Conservation (phyloP, 2,329 filamentous ascomycete genomes). For the Sphaceloma murrayae region DNA sequence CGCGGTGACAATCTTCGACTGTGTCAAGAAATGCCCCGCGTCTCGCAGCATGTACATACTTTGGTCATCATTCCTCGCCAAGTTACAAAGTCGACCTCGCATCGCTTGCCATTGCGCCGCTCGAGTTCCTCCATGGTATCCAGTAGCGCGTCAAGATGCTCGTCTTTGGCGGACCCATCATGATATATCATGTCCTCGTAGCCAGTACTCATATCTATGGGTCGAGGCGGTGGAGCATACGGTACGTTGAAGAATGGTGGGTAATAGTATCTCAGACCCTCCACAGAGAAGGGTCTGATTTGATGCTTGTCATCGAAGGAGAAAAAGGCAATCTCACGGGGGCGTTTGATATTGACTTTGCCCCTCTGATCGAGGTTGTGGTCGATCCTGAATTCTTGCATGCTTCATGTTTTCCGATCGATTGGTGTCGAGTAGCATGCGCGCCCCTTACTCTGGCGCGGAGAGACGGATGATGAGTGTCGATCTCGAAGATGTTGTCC, state of each 20-base stretch:
- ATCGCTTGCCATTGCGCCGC: constrained; percentile 53
- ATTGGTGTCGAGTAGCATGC: no score
- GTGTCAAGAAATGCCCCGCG: constrained; percentile 15
- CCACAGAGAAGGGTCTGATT: constrained; percentile 60
- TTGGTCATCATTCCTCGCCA: constrained; percentile 99
- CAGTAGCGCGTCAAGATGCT: constrained; percentile 77
- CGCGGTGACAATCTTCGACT: constrained; percentile 82
- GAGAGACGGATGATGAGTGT: no score
- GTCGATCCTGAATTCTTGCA: constrained; percentile 14
- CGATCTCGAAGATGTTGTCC: no score
- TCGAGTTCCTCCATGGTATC: constrained; percentile 67
- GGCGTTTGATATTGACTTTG: constrained; percentile 14
- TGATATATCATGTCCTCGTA: constrained; percentile 76
- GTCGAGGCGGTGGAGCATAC: constrained; percentile 33
- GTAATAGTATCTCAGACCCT: constrained; percentile 81
- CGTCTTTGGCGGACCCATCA: constrained; percentile 64
- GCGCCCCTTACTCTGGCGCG: no score
- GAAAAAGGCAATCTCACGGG: constrained; percentile 71
- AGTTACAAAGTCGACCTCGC: constrained; percentile 72
- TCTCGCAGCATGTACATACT: constrained; percentile 38
- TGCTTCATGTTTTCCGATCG: constrained; percentile 9
- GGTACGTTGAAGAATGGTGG: constrained; percentile 41
- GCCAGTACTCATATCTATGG: constrained; percentile 65
- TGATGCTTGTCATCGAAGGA: constrained; percentile 80
- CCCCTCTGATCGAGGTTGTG: neutral